Percentiles rank a stretch among this genome's conserved stretches.
These are phyloP conservation scores for Zymoseptoria ardabiliae DNA, from an alignment of 2,329 filamentous ascomycete species.

Conservation along the genomic window DNA sequence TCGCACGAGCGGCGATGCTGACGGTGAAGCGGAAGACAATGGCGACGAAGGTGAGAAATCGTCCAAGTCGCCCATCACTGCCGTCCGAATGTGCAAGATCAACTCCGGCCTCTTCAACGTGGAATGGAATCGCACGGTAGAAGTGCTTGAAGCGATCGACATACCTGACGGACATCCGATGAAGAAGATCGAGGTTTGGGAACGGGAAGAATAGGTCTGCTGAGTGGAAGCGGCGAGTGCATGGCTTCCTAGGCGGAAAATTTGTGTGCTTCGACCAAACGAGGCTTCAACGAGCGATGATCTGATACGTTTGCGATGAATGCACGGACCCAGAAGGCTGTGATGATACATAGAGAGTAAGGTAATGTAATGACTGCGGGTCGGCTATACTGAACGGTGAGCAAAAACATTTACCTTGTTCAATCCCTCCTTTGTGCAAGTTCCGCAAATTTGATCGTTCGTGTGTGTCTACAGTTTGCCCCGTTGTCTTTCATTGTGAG, in stretches of 20 bases:
- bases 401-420: too few relatives aligned
- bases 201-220: slow-evolving; percentile 8
- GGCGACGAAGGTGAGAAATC: background rate
- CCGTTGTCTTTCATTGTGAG: too few relatives aligned
- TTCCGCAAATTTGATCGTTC: too few relatives aligned
- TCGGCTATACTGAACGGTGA: too few relatives aligned
- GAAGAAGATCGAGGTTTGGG: slow-evolving; percentile 17
- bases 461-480: too few relatives aligned
- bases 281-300: background rate
- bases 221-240: background rate
- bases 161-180: slow-evolving; percentile 19
- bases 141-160: slow-evolving; percentile 35
- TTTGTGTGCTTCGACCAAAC: background rate
- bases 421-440: too few relatives aligned
- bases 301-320: too few relatives aligned
- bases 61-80: background rate
- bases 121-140: slow-evolving; percentile 45
- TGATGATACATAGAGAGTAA: background rate
- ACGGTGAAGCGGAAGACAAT: background rate
- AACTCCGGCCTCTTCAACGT: slow-evolving; percentile 53
- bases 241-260: background rate
- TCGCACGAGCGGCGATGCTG: background rate
- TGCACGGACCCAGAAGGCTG: background rate
- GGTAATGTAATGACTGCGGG: too few relatives aligned
- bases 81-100: slow-evolving; percentile 30